Conservation (phyloP, 2,329 filamentous ascomycete species). For the Coniella lustricola region DNA sequence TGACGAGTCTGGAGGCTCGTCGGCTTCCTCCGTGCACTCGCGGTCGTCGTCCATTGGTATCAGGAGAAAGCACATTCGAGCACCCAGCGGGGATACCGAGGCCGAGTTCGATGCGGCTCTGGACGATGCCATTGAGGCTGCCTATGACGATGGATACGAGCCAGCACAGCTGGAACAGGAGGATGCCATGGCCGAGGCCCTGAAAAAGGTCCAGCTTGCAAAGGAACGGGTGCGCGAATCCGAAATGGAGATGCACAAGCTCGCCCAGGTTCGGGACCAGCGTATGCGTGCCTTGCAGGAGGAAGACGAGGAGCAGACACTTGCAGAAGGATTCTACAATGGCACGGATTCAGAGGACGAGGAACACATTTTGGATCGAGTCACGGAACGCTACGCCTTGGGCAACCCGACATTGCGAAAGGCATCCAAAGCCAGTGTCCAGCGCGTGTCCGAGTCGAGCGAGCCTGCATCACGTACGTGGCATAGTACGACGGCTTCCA, state of each 20-base stretch:
- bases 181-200: slow-evolving; percentile 46
- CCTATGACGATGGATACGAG: slow-evolving; percentile 87
- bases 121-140: slow-evolving; percentile 91
- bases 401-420: slow-evolving; percentile 75
- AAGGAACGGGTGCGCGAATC: slow-evolving; percentile 69
- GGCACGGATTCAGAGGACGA: slow-evolving; percentile 63
- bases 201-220: slow-evolving; percentile 64
- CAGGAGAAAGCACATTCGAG: slow-evolving; percentile 62
- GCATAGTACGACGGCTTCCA: slow-evolving; percentile 68
- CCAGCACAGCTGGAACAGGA: slow-evolving; percentile 47
- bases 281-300: slow-evolving; percentile 36
- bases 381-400: slow-evolving; percentile 75
- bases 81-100: slow-evolving; percentile 66
- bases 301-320: slow-evolving; percentile 32
- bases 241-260: slow-evolving; percentile 60
- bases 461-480: slow-evolving; percentile 70
- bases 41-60: slow-evolving; percentile 64
- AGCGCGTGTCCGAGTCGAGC: slow-evolving; percentile 77
- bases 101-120: slow-evolving; percentile 90
- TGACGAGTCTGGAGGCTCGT: slow-evolving; percentile 79
- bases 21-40: slow-evolving; percentile 73
- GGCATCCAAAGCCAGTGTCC: slow-evolving; percentile 56
- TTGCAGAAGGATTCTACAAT: slow-evolving; percentile 53
- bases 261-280: slow-evolving; percentile 54
- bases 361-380: slow-evolving; percentile 75